phyloP scores from a whole-genome alignment of 2,329 filamentous ascomycete species.

The Nemania bipapillata region DNA sequence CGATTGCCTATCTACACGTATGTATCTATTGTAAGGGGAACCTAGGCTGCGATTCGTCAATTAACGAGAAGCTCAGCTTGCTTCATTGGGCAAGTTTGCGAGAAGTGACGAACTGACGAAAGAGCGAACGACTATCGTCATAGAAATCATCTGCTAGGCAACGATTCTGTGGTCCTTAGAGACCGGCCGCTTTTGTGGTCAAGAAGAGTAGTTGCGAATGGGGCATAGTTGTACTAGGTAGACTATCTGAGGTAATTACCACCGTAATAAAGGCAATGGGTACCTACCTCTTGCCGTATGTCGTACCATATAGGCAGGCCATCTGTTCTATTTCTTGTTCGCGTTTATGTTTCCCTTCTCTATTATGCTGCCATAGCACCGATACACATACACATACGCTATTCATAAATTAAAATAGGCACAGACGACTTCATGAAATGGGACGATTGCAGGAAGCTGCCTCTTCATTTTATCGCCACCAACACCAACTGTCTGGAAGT shows the following conservation, averaged over 20 bases:
- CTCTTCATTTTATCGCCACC: neutral
- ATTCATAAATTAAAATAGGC: neutral
- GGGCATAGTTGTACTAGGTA: neutral
- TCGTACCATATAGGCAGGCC: neutral
- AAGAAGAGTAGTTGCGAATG: neutral
- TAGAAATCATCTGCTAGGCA: neutral
- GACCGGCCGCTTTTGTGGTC: neutral
- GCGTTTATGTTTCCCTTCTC: neutral
- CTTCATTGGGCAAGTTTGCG: neutral
- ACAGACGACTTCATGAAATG: slow-evolving; percentile 13
- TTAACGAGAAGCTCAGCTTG: neutral
- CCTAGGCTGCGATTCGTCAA: neutral
- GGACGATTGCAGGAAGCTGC: neutral
- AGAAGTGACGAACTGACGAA: slow-evolving; percentile 13
- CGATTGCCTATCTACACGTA: too few species aligned
- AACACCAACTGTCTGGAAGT: neutral
- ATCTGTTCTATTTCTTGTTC: too few species aligned
- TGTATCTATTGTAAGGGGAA: neutral
- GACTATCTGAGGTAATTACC: too few species aligned
- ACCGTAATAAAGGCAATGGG: neutral
- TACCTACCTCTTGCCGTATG: neutral
- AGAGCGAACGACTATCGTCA: too few species aligned
- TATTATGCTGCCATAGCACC: neutral
- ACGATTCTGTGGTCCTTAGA: neutral
- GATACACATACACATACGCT: neutral